A percentile compares a stretch with the other conserved stretches of the same genome.
Conservation (phyloP, 2,329 filamentous ascomycete genomes). For the Claviceps sp. region DNA sequence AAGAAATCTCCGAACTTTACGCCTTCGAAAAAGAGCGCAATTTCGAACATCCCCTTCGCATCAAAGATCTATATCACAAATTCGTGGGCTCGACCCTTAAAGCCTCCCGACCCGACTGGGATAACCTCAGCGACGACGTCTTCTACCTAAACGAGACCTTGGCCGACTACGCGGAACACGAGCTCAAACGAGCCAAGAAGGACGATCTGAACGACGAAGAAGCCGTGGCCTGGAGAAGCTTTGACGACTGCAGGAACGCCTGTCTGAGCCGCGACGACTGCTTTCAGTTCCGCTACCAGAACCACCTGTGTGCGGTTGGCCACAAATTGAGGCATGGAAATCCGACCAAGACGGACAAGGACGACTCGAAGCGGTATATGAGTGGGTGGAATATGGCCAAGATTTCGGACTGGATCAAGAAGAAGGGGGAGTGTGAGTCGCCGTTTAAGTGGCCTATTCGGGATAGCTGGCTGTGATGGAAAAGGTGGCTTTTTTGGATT, state of each 20-base stretch:
- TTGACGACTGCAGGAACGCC: slow-evolving; percentile 28
- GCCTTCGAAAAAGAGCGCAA: slow-evolving; percentile 33
- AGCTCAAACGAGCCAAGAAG: slow-evolving; percentile 19
- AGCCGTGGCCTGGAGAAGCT: slow-evolving; percentile 26
- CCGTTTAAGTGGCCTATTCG: slow-evolving; percentile 1
- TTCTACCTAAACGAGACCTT: slow-evolving; percentile 24
- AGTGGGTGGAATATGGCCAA: slow-evolving; percentile 30
- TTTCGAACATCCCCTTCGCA: slow-evolving; percentile 20
- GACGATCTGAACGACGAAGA: slow-evolving; percentile 22
- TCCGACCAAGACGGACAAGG: slow-evolving; percentile 18
- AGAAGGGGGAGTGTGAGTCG: slow-evolving; percentile 21
- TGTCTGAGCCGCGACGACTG: slow-evolving; percentile 27
- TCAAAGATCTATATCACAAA: slow-evolving; percentile 33
- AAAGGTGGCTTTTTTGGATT: neutral
- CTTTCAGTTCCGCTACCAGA: slow-evolving; percentile 27
- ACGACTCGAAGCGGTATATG: slow-evolving; percentile 17
- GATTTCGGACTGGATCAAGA: slow-evolving; percentile 26
- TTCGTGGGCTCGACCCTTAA: slow-evolving; percentile 29
- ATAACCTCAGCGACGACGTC: slow-evolving; percentile 35
- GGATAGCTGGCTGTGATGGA: neutral
- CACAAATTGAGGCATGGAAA: slow-evolving; percentile 25
- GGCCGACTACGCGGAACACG: slow-evolving; percentile 17
- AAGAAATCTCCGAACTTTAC: slow-evolving; percentile 37
- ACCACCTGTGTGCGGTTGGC: slow-evolving; percentile 24
- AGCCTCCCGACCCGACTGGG: slow-evolving; percentile 32